phyloP scores from a whole-genome alignment of 345 rosid genomes.

The Gossypioides kirkii region DNA sequence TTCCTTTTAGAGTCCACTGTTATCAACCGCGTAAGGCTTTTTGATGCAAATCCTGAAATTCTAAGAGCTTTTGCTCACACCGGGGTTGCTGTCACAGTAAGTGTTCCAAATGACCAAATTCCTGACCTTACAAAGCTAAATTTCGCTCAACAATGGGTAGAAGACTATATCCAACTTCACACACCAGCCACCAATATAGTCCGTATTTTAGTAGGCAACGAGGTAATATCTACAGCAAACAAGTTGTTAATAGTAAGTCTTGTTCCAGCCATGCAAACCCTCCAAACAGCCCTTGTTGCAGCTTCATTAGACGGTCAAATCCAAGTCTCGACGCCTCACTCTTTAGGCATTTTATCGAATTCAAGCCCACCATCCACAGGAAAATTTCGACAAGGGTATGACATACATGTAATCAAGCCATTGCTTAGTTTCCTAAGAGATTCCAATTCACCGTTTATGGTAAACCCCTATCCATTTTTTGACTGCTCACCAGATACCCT shows the following conservation, averaged over 20 bases:
- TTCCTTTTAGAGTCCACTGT: constrained; percentile 66
- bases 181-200: constrained; percentile 58
- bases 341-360: too few species aligned
- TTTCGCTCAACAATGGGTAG: constrained; percentile 29
- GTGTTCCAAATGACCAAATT: constrained; percentile 66
- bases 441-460: not conserved
- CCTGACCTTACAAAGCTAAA: constrained; percentile 47
- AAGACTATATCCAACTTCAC: constrained; percentile 43
- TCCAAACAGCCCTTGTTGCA: too few species aligned
- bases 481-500: not conserved
- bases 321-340: too few species aligned
- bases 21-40: constrained; percentile 63
- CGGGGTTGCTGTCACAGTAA: constrained; percentile 51
- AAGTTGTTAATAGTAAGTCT: too few species aligned
- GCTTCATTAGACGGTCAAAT: too few species aligned
- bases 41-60: constrained; percentile 46
- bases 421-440: not conserved
- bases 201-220: constrained; percentile 37
- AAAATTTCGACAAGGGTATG: too few species aligned
- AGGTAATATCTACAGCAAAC: too few species aligned
- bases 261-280: too few species aligned
- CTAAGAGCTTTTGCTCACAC: constrained; percentile 61
- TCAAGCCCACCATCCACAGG: too few species aligned
- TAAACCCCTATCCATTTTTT: not conserved
- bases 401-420: not conserved